These are phyloP conservation scores for Coemansia sp. DNA, from an alignment of 192 early-diverging fungal species.

Conservation along the genomic window DNA sequence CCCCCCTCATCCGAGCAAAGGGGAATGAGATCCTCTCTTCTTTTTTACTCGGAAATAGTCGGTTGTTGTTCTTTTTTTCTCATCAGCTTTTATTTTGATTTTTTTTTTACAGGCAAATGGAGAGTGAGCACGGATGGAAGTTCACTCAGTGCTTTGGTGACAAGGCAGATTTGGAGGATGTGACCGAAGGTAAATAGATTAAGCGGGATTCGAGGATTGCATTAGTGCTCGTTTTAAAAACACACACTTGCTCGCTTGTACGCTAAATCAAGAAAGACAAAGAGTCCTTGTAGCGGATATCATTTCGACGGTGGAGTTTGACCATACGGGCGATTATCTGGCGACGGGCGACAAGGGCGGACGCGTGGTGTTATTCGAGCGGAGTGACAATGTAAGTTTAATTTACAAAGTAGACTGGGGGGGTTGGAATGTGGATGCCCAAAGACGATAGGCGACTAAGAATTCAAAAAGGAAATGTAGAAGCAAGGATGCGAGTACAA, in stretches of 20 bases:
- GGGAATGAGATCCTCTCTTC: neutral
- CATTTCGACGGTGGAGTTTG: conserved; percentile 98
- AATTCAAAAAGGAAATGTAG: conserved; percentile 55
- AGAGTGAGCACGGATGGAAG: conserved; percentile 68
- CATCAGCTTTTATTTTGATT: conserved; percentile 2
- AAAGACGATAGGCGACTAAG: no score
- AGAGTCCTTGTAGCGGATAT: conserved; percentile 92
- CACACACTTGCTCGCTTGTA: neutral
- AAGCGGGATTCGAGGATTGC: neutral
- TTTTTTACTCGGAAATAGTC: neutral
- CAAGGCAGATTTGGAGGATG: conserved; percentile 97
- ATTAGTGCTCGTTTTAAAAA: no score
- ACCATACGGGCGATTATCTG: conserved; percentile 94
- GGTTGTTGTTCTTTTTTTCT: conserved; percentile 12
- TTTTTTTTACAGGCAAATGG: conserved; percentile 24
- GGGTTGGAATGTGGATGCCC: no score
- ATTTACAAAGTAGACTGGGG: neutral
- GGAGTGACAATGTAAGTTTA: conserved; percentile 88
- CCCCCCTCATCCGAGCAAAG: neutral
- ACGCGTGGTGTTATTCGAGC: conserved; percentile 96
- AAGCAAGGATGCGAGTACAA: conserved; percentile 99
- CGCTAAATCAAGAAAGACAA: neutral
- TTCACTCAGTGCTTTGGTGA: conserved; percentile 99
- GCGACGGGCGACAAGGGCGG: conserved; percentile 98
- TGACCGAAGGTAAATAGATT: conserved; percentile 89